Evolutionary conservation across 169 alveolate species (phyloP).

Genomic region (Eimeria sp.): DNA sequence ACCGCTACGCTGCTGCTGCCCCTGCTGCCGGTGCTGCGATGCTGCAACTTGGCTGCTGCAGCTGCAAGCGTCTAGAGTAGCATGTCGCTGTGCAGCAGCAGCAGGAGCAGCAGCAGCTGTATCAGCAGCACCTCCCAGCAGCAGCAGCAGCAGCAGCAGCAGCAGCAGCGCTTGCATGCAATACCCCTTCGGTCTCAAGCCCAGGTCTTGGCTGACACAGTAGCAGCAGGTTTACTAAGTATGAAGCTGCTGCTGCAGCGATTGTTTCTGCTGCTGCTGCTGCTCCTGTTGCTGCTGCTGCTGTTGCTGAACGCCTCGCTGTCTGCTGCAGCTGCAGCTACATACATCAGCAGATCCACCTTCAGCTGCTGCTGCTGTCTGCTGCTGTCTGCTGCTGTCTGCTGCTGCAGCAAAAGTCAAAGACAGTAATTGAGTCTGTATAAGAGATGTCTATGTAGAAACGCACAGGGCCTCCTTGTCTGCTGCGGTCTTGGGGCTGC

Average conservation of each 20-base stretch:
- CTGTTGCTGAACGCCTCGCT: background rate
- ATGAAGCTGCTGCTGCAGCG: constrained; percentile 13
- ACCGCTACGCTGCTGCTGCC: background rate
- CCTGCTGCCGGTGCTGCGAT: constrained; percentile 8
- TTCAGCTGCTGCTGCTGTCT: background rate
- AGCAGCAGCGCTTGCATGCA: background rate
- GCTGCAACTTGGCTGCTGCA: background rate
- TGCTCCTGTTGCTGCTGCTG: constrained; percentile 18
- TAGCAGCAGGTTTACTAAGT: background rate
- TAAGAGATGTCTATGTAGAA: background rate
- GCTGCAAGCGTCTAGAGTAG: background rate
- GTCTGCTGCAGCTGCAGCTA: constrained; percentile 1
- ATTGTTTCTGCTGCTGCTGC: background rate
- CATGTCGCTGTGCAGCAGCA: background rate
- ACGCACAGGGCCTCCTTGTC: constrained; percentile 1
- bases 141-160: background rate
- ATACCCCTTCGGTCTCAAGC: background rate
- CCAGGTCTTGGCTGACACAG: background rate
- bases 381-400: background rate
- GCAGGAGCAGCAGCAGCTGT: background rate
- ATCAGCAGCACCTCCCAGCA: background rate
- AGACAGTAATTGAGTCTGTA: background rate
- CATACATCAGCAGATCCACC: background rate
- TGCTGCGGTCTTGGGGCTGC: constrained; percentile 26
- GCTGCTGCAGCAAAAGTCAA: constrained; percentile 5